Percentiles rank a stretch among this genome's conserved stretches.
phyloP scores from a whole-genome alignment of 2,329 filamentous ascomycete genomes.

The Aspergillus eucalypticola region DNA sequence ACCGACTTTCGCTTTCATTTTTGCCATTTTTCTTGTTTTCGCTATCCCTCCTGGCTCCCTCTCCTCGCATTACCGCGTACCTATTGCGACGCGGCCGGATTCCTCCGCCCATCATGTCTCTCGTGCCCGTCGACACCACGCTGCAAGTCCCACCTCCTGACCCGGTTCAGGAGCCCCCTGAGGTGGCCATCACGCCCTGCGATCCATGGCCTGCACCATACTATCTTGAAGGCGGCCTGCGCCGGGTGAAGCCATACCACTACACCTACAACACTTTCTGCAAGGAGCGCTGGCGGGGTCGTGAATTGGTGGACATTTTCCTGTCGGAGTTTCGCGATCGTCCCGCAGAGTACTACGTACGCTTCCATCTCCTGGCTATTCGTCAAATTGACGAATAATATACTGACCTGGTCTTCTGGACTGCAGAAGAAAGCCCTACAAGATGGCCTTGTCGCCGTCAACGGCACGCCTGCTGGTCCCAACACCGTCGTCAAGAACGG shows the following conservation, averaged over 20 bases:
- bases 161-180: conserved; percentile 21
- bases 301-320: conserved; percentile 83
- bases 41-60: conserved; percentile 35
- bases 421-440: conserved; percentile 72
- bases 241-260: conserved; percentile 82
- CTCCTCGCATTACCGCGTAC: conserved; percentile 42
- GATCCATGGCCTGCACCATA: conserved; percentile 69
- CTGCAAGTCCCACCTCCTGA: conserved; percentile 29
- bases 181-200: conserved; percentile 34
- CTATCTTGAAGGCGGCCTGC: conserved; percentile 77
- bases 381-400: conserved; percentile 7
- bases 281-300: conserved; percentile 88
- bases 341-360: conserved; percentile 79
- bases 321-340: conserved; percentile 88
- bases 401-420: background rate
- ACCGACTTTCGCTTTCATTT: background rate
- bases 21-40: background rate
- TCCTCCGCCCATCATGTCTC: conserved; percentile 39
- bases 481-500: conserved; percentile 80
- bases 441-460: conserved; percentile 74
- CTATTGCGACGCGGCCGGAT: conserved; percentile 40
- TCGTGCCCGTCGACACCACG: conserved; percentile 34
- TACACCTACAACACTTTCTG: conserved; percentile 94
- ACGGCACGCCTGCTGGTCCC: conserved; percentile 69
- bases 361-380: conserved; percentile 18